phyloP scores from a whole-genome alignment of 768 basidiomycete genomes.

The Boletus vermiculosoides region DNA sequence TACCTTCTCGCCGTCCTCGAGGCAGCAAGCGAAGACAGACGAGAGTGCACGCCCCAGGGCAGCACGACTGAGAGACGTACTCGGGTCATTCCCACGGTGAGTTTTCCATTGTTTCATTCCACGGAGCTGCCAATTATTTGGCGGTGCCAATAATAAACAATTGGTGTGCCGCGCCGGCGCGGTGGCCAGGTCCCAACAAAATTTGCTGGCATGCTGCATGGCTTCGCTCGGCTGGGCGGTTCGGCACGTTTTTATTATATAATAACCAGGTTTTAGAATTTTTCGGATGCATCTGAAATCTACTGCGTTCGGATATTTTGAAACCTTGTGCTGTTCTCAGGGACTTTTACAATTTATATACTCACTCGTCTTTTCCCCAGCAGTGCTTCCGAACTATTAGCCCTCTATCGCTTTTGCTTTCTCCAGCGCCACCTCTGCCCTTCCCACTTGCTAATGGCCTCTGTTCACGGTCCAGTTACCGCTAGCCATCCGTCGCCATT shows the following conservation, averaged over 20 bases:
- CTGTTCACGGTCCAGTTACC: constrained; percentile 31
- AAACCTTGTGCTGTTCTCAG: constrained; percentile 20
- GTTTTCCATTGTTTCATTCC: constrained; percentile 34
- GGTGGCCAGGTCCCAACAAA: constrained; percentile 23
- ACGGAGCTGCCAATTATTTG: constrained; percentile 18
- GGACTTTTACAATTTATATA: constrained; percentile 26
- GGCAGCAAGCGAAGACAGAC: constrained; percentile 32
- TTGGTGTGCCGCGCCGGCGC: constrained; percentile 26
- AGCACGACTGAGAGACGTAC: constrained; percentile 15
- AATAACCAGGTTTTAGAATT: constrained; percentile 8
- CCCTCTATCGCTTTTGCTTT: constrained; percentile 6
- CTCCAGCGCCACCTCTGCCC: constrained; percentile 19
- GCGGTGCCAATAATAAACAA: constrained; percentile 32
- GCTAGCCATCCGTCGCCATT: constrained; percentile 32
- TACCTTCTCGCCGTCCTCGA: constrained; percentile 33
- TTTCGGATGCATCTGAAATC: constrained; percentile 10
- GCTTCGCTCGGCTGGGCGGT: constrained; percentile 22
- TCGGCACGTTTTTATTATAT: constrained; percentile 29
- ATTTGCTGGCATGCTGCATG: constrained; percentile 14
- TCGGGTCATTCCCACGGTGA: constrained; percentile 28
- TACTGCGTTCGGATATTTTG: constrained; percentile 17
- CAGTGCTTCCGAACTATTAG: constrained; percentile 20
- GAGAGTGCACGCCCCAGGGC: constrained; percentile 14
- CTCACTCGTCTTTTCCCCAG: constrained; percentile 3
- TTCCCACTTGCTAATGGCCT: constrained; percentile 23